Base-by-base conservation (phyloP, 441 rosid genomes). In the Sinapis alba region DNA sequence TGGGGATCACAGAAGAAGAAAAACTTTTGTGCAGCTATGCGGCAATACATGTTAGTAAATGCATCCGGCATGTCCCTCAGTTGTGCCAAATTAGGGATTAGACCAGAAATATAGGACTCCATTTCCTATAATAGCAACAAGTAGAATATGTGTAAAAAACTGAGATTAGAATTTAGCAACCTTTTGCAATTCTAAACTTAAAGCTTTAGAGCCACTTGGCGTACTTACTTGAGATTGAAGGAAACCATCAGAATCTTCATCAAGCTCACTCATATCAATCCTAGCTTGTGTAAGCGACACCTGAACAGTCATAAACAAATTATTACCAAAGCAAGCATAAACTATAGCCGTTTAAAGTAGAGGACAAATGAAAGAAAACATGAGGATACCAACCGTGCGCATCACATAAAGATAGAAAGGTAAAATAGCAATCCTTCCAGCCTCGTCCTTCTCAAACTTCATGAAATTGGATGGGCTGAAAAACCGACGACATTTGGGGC, bases 371-470 rank as follows among this genome's bases (percentile, higher is more conserved):
- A 34, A 28, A 65, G 11, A 27, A 62, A 3, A 65, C 60, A 47
- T 23, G 62, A 72, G 26, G 15, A 45, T 23, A 86, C 98, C 75
- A 79, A 93, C 99, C 67, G 97, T 96, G 54, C 99, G 94, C 98
- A 96, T 96, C 84, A 96, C 98, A 80, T 96, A 96, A 20, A 96
- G 95, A 85, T 96, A 96, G 80, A 93, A 96, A 1, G 99, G 99
- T 72, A 96, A 81, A 80, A 96, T 96, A 72, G 97, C 99, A 78
- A 96, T 96, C 85, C 99, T 87, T 74, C 99, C 99, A 3, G 97
- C 91, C 78, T 96, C 99, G 76, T 96, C 99, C 81, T 93, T 96
- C 91, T 96, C 99, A 74, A 96, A 93, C 87, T 96, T 96, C 98
- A 96, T 96, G 81, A 96, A 96, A 80, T 96, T 93, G 71, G 97